Conservation (phyloP, 805 yeast genomes). For the Ogataea degrootiae region DNA sequence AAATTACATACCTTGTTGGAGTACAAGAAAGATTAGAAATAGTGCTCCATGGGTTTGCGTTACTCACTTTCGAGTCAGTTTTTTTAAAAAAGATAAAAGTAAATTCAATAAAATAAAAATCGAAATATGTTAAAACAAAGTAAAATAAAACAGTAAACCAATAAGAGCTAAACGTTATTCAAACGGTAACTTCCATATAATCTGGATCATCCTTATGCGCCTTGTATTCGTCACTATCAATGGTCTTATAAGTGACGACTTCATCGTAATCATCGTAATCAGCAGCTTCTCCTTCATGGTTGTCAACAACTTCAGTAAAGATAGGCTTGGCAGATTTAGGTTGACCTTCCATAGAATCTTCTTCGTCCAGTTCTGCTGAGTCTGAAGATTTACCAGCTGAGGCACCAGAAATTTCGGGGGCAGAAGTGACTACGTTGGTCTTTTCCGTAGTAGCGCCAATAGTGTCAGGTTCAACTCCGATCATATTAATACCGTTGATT, state of each 20-base stretch:
- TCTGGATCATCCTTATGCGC: conserved; percentile 43
- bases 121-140: neutral
- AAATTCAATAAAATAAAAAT: too few species aligned
- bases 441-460: neutral
- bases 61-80: too few species aligned
- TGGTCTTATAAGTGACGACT: conserved; percentile 42
- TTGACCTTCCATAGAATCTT: conserved; percentile 18
- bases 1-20: too few species aligned
- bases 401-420: too few species aligned
- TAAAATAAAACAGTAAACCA: neutral
- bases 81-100: too few species aligned
- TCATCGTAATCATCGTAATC: conserved; percentile 26
- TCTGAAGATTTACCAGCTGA: conserved; percentile 7
- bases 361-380: conserved; percentile 11
- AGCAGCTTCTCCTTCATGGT: conserved; percentile 12
- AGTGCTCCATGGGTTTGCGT: too few species aligned
- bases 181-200: conserved; percentile 35
- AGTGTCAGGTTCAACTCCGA: conserved; percentile 5
- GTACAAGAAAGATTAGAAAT: too few species aligned
- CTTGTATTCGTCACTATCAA: conserved; percentile 43
- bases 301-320: conserved; percentile 28
- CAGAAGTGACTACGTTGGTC: too few species aligned
- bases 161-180: neutral
- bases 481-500: too few species aligned
- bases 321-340: conserved; percentile 22